Percentiles rank a stretch among this genome's conserved stretches.
Evolutionary conservation across 371 early-diverging fungal genomes (phyloP).

Genomic region (Capillidium heterosporum): DNA sequence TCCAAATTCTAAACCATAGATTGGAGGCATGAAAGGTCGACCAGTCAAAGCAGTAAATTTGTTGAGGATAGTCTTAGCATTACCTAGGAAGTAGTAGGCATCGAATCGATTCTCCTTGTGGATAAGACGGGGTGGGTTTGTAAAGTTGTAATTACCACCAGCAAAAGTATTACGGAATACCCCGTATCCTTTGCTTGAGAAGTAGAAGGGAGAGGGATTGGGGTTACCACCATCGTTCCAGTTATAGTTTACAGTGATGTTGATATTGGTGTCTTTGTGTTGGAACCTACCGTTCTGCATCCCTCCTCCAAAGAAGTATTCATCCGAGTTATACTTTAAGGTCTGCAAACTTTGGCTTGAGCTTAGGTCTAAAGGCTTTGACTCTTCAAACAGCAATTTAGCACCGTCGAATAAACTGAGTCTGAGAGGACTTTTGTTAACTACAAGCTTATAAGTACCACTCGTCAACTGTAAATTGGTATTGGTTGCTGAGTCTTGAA

Average conservation of each 20-base stretch:
- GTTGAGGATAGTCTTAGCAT: neutral
- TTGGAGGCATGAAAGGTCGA: neutral
- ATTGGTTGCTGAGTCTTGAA: neutral
- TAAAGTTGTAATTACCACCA: neutral
- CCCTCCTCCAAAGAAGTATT: neutral
- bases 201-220: neutral
- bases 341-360: neutral
- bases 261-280: neutral
- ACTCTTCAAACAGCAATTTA: neutral
- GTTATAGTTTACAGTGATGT: neutral
- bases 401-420: neutral
- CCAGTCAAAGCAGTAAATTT: neutral
- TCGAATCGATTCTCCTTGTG: neutral
- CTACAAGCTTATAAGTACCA: too few species aligned
- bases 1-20: neutral
- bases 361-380: neutral
- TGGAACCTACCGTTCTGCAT: neutral
- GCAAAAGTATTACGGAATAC: neutral
- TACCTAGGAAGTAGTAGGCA: neutral
- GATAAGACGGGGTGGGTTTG: neutral
- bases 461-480: neutral
- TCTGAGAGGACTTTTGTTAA: neutral
- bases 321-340: neutral
- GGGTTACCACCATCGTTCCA: conserved; percentile 3
- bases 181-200: neutral